Conservation (phyloP, 2,329 filamentous ascomycete species). For the Colletotrichum higginsianum region DNA sequence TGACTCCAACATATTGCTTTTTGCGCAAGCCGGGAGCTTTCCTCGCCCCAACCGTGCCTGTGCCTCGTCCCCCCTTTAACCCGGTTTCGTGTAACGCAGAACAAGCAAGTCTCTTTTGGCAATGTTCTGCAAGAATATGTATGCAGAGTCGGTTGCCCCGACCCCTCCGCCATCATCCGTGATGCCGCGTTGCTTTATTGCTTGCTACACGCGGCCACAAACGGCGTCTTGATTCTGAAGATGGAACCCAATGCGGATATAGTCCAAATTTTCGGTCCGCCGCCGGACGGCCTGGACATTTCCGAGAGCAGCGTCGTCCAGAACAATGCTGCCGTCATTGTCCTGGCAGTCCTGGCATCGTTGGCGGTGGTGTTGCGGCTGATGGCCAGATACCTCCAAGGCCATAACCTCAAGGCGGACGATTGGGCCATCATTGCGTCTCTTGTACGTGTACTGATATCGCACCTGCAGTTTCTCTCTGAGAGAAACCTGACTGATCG, state of each 20-base stretch:
- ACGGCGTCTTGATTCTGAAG: not conserved
- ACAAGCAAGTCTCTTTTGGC: not conserved
- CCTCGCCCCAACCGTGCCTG: not conserved
- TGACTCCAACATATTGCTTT: not conserved
- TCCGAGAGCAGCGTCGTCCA: conserved; percentile 22
- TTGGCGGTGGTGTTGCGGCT: conserved; percentile 25
- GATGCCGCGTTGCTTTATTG: no score
- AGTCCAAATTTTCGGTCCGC: conserved; percentile 16
- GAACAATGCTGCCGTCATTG: conserved; percentile 32
- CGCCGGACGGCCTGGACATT: conserved; percentile 18
- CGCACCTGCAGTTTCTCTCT: no score
- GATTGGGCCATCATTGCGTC: conserved; percentile 30
- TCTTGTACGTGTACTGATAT: conserved; percentile 2
- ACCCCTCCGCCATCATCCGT: not conserved
- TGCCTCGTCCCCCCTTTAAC: no score
- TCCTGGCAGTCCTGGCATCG: conserved; percentile 17
- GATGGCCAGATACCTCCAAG: conserved; percentile 21
- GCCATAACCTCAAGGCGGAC: conserved; percentile 17
- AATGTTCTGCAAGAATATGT: not conserved
- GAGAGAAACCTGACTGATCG: not conserved
- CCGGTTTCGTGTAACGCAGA: not conserved
- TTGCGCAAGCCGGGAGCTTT: not conserved
- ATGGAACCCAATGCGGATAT: conserved; percentile 24
- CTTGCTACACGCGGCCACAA: no score
- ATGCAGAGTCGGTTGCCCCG: not conserved